A percentile compares a stretch with the other conserved stretches of the same genome.
These are phyloP conservation scores for Rugosomyces carneus DNA, from an alignment of 1,284 basidiomycete genomes.

Conservation along the genomic window DNA sequence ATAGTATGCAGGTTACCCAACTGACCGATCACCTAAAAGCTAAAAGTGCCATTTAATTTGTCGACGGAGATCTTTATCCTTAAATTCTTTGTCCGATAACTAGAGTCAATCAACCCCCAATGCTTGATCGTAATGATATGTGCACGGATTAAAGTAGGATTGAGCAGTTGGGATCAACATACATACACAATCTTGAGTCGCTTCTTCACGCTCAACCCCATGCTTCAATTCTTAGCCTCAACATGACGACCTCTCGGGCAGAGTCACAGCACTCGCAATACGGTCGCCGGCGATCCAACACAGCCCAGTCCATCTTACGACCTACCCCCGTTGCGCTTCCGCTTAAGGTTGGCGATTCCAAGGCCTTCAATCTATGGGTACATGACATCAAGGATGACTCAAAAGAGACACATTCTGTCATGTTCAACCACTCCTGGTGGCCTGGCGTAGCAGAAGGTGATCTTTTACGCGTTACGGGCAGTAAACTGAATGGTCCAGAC, in stretches of 20 bases:
- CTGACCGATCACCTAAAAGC: too few species aligned
- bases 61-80: too few species aligned
- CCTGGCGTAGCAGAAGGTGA: conserved; percentile 72
- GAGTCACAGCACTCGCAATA: conserved; percentile 54
- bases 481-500: conserved; percentile 36
- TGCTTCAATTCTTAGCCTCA: background rate
- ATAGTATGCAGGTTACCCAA: too few species aligned
- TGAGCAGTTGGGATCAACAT: background rate
- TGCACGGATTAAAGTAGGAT: too few species aligned
- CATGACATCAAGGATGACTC: conserved; percentile 60
- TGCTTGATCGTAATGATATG: too few species aligned
- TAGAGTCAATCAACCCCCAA: too few species aligned
- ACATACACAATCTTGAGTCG: background rate
- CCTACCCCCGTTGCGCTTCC: conserved; percentile 34
- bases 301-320: conserved; percentile 56
- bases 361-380: conserved; percentile 64
- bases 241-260: conserved; percentile 53
- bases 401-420: conserved; percentile 30
- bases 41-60: too few species aligned
- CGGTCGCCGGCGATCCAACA: conserved; percentile 64
- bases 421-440: conserved; percentile 68
- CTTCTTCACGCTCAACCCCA: background rate
- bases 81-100: too few species aligned
- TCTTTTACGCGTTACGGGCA: conserved; percentile 49
- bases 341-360: conserved; percentile 55